Evolutionary conservation across 2,329 filamentous ascomycete genomes (phyloP), one percentile per base, ranked within the genome.

Genomic region (Cladophialophora chaetospira): DNA sequence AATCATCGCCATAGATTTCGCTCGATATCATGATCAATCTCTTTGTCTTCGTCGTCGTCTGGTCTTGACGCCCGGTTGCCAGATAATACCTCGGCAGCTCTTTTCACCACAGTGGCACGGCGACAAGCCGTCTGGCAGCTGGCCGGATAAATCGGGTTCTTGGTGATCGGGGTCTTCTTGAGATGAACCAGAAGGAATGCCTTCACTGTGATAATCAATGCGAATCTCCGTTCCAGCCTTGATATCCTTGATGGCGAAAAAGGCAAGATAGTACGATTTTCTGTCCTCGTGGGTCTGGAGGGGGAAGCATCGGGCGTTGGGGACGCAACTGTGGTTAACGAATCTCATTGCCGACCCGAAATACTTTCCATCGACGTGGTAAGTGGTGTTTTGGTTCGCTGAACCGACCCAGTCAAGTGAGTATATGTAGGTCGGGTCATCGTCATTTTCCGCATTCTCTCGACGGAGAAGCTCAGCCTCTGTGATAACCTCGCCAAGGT

Each of bases 281-380:
- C 68, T 56, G 29, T 78, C 76, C 1, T 64, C 70, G 2, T 71
- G 71, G 0, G 73, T 73, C 0, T 75, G 73, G 0, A 77, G 76
- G 0, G 75, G 67, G 21, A 77, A 70, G 38, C 76, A 73, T 9
- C 71, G 71, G 60, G 74, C 76, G 48, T 79, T 80, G 0, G 76
- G 76, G 17, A 74, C 72, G 65, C 76, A 79, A 0, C 75, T 77
- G 56, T 79, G 76, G 44, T 79, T 79, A 62, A 78, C 77, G 54
- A 78, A 79, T 0, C 76, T 70, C 3, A 75, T 76, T 0, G 73
- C 65, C 0, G 70, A 69, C 4, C 76, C 76, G 42, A 74, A 73
- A 23, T 71, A 73, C 38, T 70, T 69, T 0, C 75, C 75, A 47
- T 79, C 76, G 0, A 79, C 68, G 4, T 77, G 70, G 47, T 75